Conservation (phyloP, 768 basidiomycete genomes). For the Suillus spraguei region DNA sequence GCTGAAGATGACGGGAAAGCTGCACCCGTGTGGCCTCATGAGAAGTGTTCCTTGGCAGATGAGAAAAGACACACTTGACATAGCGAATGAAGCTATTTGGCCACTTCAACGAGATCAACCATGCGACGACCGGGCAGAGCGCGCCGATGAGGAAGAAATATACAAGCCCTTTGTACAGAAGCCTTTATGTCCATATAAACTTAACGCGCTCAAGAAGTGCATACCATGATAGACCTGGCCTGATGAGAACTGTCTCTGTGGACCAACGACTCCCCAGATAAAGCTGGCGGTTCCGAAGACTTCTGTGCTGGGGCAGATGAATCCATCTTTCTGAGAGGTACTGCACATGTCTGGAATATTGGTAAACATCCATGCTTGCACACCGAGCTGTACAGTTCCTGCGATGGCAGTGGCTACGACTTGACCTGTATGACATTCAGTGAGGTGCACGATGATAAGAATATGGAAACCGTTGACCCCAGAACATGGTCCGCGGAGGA, state of each 20-base stretch:
- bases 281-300: constrained; percentile 82
- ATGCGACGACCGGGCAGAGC: constrained; percentile 57
- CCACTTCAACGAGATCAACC: constrained; percentile 56
- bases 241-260: constrained; percentile 64
- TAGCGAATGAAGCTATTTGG: constrained; percentile 64
- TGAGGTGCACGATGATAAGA: not conserved
- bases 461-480: constrained; percentile 13
- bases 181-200: not conserved
- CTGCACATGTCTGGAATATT: constrained; percentile 46
- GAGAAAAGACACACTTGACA: constrained; percentile 52
- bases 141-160: constrained; percentile 83
- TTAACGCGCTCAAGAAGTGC: constrained; percentile 3
- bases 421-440: constrained; percentile 33
- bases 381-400: constrained; percentile 44
- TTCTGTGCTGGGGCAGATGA: constrained; percentile 69
- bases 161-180: constrained; percentile 38
- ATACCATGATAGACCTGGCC: constrained; percentile 61
- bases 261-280: constrained; percentile 85
- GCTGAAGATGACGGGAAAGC: constrained; percentile 52
- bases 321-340: constrained; percentile 55
- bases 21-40: constrained; percentile 25
- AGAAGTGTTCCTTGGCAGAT: not conserved
- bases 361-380: constrained; percentile 47
- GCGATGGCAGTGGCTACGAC: constrained; percentile 41
- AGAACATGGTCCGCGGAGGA: constrained; percentile 34